These are phyloP conservation scores for Blastobotrys petasosporus DNA, from an alignment of 1,139 yeast species.

Conservation along the genomic window DNA sequence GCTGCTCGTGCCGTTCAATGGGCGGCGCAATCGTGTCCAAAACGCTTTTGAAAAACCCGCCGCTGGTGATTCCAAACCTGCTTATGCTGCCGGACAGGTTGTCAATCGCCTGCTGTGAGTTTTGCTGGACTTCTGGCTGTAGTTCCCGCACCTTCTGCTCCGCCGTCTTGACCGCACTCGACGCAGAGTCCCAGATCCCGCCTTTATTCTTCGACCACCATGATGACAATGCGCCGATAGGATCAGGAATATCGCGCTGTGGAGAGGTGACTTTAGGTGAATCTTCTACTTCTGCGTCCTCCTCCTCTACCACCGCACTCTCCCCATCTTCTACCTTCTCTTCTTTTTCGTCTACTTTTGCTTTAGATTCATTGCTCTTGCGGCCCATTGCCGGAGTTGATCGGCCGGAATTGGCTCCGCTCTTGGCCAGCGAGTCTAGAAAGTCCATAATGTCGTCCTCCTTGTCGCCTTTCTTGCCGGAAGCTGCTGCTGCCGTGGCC, in stretches of 20 bases:
- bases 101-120: slow-evolving; percentile 25
- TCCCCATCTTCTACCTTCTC: slow-evolving; percentile 8
- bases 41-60: slow-evolving; percentile 36
- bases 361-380: neutral
- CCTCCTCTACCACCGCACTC: slow-evolving; percentile 8
- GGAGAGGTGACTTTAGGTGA: neutral
- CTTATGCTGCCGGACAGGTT: slow-evolving; percentile 20
- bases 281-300: neutral
- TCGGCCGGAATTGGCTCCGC: slow-evolving; percentile 22
- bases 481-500: slow-evolving; percentile 13
- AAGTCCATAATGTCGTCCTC: slow-evolving; percentile 80
- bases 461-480: slow-evolving; percentile 35
- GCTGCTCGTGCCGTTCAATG: slow-evolving; percentile 56
- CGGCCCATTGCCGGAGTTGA: slow-evolving; percentile 19
- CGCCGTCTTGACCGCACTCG: slow-evolving; percentile 58
- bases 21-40: slow-evolving; percentile 53
- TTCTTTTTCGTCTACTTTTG: slow-evolving; percentile 6
- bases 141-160: slow-evolving; percentile 37
- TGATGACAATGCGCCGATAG: slow-evolving; percentile 17
- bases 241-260: slow-evolving; percentile 10
- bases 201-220: slow-evolving; percentile 53
- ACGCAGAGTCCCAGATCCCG: slow-evolving; percentile 52
- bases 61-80: slow-evolving; percentile 11
- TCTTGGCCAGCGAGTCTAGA: slow-evolving; percentile 60
- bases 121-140: slow-evolving; percentile 27